Evolutionary conservation across 331 rosid species (phyloP).

Genomic region (Spiraea crenata): DNA sequence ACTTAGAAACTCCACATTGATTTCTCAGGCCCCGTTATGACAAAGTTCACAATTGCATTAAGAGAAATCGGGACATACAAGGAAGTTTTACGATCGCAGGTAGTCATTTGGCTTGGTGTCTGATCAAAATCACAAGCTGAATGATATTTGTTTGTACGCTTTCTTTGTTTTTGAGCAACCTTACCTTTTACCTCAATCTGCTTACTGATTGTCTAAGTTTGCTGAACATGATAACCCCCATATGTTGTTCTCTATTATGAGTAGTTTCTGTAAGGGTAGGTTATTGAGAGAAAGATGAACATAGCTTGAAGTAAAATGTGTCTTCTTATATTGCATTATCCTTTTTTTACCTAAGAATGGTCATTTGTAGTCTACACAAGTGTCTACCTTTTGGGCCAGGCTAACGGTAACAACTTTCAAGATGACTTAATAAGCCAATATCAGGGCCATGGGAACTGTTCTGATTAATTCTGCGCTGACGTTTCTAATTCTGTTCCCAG

Average conservation of each 20-base stretch:
- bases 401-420: background rate
- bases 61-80: constrained; percentile 63
- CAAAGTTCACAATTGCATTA: constrained; percentile 54
- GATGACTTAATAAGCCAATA: background rate
- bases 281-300: background rate
- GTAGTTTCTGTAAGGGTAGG: background rate
- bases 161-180: constrained; percentile 14
- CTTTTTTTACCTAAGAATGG: too few relatives aligned
- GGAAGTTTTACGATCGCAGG: constrained; percentile 63
- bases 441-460: constrained; percentile 13
- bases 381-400: background rate
- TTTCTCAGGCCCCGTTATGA: constrained; percentile 50
- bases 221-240: background rate
- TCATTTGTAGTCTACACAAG: background rate
- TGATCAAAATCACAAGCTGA: background rate
- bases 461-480: constrained; percentile 30
- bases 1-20: constrained; percentile 12
- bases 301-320: too few relatives aligned
- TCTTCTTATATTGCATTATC: too few relatives aligned
- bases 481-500: constrained; percentile 41
- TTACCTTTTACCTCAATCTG: background rate
- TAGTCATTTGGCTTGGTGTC: constrained; percentile 16
- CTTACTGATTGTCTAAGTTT: background rate
- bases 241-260: background rate
- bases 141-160: background rate